Percentiles rank a stretch among this genome's conserved stretches.
Conservation (phyloP, 495 filamentous ascomycete species). For the Trichocladium antarcticum region DNA sequence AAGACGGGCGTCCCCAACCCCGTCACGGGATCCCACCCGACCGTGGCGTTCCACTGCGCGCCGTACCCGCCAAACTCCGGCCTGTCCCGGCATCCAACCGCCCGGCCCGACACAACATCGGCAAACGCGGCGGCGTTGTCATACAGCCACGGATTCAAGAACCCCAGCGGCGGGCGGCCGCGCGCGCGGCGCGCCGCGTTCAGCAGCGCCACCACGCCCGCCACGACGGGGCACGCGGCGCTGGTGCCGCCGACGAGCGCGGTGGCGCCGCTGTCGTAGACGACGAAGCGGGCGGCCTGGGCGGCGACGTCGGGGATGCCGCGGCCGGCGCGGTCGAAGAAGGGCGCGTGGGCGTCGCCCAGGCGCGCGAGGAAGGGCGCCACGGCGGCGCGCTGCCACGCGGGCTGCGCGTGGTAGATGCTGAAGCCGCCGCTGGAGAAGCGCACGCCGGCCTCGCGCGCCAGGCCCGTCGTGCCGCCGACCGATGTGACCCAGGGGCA, state of each 20-base stretch:
- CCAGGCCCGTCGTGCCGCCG: conserved; percentile 45
- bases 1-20: conserved; percentile 34
- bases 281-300: conserved; percentile 37
- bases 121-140: conserved; percentile 41
- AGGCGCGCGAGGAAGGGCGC: conserved; percentile 45
- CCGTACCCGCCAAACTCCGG: conserved; percentile 33
- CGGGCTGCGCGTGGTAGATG: conserved; percentile 49
- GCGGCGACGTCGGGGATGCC: conserved; percentile 63
- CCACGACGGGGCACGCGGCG: conserved; percentile 49
- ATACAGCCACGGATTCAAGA: conserved; percentile 62
- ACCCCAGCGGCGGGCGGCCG: conserved; percentile 47
- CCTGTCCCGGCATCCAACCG: conserved; percentile 47
- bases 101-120: conserved; percentile 54
- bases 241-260: conserved; percentile 25
- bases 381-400: conserved; percentile 52
- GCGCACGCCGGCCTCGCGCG: conserved; percentile 55
- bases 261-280: conserved; percentile 4
- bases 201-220: conserved; percentile 49
- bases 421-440: conserved; percentile 55
- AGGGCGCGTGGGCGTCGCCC: conserved; percentile 35
- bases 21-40: conserved; percentile 40
- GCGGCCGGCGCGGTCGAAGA: conserved; percentile 48
- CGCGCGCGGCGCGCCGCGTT: conserved; percentile 50
- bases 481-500: conserved; percentile 71
- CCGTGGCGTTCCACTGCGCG: conserved; percentile 48